These are phyloP conservation scores for Cordia subcordata DNA, from an alignment of 257 asterid species.

Conservation along the genomic window DNA sequence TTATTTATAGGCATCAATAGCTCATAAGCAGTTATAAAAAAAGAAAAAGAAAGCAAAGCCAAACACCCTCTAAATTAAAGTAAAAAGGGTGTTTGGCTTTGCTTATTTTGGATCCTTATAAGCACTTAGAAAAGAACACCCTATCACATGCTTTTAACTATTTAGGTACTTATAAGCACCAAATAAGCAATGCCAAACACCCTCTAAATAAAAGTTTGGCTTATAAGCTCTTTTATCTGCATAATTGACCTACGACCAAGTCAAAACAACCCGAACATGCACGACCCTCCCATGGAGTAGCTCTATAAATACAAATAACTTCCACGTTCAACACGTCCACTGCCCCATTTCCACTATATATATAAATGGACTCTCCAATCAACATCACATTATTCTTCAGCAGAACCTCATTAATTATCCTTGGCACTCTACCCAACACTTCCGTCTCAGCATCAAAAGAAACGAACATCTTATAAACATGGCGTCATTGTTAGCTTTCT, in stretches of 20 bases:
- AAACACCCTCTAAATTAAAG: too few species aligned
- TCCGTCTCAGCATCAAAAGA: too few species aligned
- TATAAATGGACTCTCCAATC: background rate
- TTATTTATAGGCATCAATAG: too few species aligned
- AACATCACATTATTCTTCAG: background rate
- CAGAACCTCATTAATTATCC: conserved; percentile 2
- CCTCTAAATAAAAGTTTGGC: too few species aligned
- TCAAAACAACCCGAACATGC: conserved; percentile 12
- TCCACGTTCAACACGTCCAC: conserved; percentile 26
- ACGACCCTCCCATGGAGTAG: conserved; percentile 11
- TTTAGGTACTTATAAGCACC: too few species aligned
- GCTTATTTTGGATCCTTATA: too few species aligned
- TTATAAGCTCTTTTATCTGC: background rate
- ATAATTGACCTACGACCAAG: conserved; percentile 7
- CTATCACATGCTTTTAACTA: too few species aligned
- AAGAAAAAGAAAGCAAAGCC: too few species aligned
- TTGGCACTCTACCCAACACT: background rate
- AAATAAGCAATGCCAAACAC: too few species aligned
- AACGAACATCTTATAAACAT: conserved; percentile 7
- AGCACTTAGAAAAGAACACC: too few species aligned
- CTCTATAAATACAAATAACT: conserved; percentile 29
- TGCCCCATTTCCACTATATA: conserved; percentile 2
- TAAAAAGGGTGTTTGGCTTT: too few species aligned
- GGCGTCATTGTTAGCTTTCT: conserved; percentile 16
- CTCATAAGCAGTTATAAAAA: too few species aligned